Evolutionary conservation across 1,139 yeast species (phyloP).

Genomic region (Sugiyamaella xylanicola): DNA sequence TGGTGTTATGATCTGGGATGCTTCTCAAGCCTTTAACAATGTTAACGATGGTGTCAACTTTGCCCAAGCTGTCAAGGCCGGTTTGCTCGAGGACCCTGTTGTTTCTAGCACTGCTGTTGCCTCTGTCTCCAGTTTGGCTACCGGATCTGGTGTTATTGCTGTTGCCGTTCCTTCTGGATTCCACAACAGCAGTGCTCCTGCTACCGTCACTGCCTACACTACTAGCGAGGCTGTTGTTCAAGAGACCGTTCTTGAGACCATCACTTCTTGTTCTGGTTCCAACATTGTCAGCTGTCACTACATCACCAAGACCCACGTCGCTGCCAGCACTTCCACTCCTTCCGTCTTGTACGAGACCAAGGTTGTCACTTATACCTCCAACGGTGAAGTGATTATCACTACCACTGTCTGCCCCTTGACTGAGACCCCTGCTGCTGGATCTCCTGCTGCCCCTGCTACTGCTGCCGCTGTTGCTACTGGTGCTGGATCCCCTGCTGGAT

Average conservation of each 20-base stretch:
- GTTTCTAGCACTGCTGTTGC: slow-evolving; percentile 11
- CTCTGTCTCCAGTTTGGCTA: no score
- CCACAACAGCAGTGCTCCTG: slow-evolving; percentile 1
- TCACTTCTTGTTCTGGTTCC: slow-evolving; percentile 33
- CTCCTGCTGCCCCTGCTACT: slow-evolving; percentile 7
- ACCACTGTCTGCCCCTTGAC: slow-evolving; percentile 25
- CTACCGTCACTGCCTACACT: slow-evolving; percentile 19
- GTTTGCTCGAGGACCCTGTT: slow-evolving; percentile 2
- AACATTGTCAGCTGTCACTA: slow-evolving; percentile 33
- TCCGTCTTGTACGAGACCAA: slow-evolving; percentile 12
- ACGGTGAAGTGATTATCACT: slow-evolving; percentile 19
- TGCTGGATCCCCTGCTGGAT: no score
- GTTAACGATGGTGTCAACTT: slow-evolving; percentile 48
- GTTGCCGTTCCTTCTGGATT: slow-evolving; percentile 8
- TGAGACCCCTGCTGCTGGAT: slow-evolving; percentile 18
- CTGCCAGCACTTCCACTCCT: slow-evolving; percentile 17
- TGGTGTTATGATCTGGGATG: slow-evolving; percentile 92
- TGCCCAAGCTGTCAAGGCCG: slow-evolving; percentile 38
- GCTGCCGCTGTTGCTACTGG: slow-evolving; percentile 2
- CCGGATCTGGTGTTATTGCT: no score
- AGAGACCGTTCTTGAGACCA: slow-evolving; percentile 19
- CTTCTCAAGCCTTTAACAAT: slow-evolving; percentile 72
- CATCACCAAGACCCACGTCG: slow-evolving; percentile 28
- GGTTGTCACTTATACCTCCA: slow-evolving; percentile 19
- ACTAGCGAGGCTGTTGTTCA: slow-evolving; percentile 14